Evolutionary conservation across 495 filamentous ascomycete species (phyloP).

Genomic region (Viridothelium virens): DNA sequence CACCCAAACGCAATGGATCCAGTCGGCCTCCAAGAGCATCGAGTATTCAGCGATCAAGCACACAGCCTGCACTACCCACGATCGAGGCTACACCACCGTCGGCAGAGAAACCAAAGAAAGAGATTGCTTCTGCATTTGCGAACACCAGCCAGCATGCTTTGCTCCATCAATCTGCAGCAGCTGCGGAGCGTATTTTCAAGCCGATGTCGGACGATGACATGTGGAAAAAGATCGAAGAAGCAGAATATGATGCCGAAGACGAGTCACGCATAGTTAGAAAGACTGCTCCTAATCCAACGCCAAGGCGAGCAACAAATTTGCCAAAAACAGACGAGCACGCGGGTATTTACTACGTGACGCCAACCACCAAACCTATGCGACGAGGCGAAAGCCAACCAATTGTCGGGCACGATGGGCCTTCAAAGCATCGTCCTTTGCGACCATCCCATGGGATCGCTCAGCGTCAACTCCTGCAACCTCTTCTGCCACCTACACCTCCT

Average conservation of each 20-base stretch:
- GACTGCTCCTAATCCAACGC: not conserved
- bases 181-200: not conserved
- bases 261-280: not conserved
- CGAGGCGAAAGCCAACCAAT: conserved; percentile 2
- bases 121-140: not conserved
- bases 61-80: conserved; percentile 1
- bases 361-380: not conserved
- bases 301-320: conserved; percentile 3
- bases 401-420: not conserved
- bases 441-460: not conserved
- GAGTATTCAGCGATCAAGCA: not conserved
- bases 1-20: not conserved
- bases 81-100: conserved; percentile 7
- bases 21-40: not conserved
- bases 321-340: conserved; percentile 2
- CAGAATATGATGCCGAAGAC: not conserved
- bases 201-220: not conserved
- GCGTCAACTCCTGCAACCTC: not conserved
- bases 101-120: not conserved
- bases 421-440: not conserved
- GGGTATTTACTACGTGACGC: not conserved
- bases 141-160: not conserved
- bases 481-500: not conserved
- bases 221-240: not conserved
- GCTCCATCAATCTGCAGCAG: not conserved